Evolutionary conservation across 2,329 filamentous ascomycete genomes (phyloP).

Genomic region (Phaeosphaeria sp.): DNA sequence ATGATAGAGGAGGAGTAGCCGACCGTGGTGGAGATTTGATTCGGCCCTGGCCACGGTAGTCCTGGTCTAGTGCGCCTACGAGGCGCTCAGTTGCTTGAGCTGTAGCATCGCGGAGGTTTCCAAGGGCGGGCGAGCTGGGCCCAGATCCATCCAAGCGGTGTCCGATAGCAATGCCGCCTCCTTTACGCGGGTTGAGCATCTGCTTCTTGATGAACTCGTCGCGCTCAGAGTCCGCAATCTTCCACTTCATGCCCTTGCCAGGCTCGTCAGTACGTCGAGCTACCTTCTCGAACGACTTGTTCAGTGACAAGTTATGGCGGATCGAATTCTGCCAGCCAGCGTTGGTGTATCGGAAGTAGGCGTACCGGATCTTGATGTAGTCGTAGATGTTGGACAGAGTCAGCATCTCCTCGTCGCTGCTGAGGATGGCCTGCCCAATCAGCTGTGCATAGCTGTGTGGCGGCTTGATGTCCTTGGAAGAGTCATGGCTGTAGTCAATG

Average conservation of each 20-base stretch:
- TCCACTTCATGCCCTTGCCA: slow-evolving; percentile 99
- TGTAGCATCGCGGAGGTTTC: slow-evolving; percentile 41
- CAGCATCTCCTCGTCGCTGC: slow-evolving; percentile 83
- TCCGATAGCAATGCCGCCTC: slow-evolving; percentile 33
- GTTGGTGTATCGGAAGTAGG: slow-evolving; percentile 87
- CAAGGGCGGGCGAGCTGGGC: slow-evolving; percentile 69
- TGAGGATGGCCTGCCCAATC: slow-evolving; percentile 95
- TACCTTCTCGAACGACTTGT: slow-evolving; percentile 93
- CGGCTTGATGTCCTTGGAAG: slow-evolving; percentile 90
- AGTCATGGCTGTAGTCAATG: slow-evolving; percentile 81
- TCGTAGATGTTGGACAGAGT: slow-evolving; percentile 93
- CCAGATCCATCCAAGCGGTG: slow-evolving; percentile 65
- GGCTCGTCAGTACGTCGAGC: slow-evolving; percentile 92
- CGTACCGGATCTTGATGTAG: slow-evolving; percentile 89
- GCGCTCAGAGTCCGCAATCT: slow-evolving; percentile 81
- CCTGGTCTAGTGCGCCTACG: slow-evolving; percentile 48
- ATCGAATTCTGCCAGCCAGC: slow-evolving; percentile 99
- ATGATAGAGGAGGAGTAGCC: slow-evolving; percentile 55
- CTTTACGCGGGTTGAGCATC: slow-evolving; percentile 54
- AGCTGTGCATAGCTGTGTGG: slow-evolving; percentile 96
- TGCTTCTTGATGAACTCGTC: slow-evolving; percentile 85
- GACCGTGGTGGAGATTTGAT: slow-evolving; percentile 54
- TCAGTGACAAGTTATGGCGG: slow-evolving; percentile 92
- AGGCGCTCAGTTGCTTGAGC: slow-evolving; percentile 60
- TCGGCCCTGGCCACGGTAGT: slow-evolving; percentile 25